phyloP scores from a whole-genome alignment of 352 stramenopile species.

The Globisporangium orthogonon region DNA sequence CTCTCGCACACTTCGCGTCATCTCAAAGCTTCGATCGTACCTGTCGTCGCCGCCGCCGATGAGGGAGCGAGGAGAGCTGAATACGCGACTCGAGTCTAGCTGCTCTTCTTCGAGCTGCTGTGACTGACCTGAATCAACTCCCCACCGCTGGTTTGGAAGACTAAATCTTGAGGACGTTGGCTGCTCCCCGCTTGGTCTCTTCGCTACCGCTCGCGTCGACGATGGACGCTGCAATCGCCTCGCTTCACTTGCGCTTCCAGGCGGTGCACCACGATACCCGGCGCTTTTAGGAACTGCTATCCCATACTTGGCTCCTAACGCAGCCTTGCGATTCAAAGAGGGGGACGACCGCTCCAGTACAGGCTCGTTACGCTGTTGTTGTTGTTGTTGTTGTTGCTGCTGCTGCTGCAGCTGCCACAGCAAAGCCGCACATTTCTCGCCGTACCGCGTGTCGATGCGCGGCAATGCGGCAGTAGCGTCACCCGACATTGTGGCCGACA shows the following conservation, averaged over 20 bases:
- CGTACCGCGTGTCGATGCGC: slow-evolving; percentile 10
- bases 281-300: slow-evolving; percentile 7
- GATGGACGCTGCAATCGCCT: slow-evolving; percentile 4
- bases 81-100: not conserved
- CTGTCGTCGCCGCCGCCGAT: not conserved
- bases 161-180: not conserved
- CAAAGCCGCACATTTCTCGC: slow-evolving; percentile 4
- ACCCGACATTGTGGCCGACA: not conserved
- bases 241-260: not conserved
- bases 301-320: slow-evolving; percentile 2
- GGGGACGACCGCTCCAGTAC: not conserved
- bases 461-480: slow-evolving; percentile 2
- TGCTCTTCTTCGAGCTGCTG: slow-evolving; percentile 6
- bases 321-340: not conserved
- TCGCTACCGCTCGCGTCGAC: slow-evolving; percentile 2
- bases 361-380: not conserved
- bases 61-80: slow-evolving; percentile 3
- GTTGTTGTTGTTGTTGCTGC: not conserved
- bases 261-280: not conserved
- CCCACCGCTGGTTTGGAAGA: not conserved
- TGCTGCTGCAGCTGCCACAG: slow-evolving; percentile 6
- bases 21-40: not conserved
- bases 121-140: not conserved
- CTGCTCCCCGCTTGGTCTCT: not conserved
- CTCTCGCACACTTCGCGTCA: not conserved